Base-by-base conservation (phyloP, 257 asterid genomes). In the Penstemon eatonii region DNA sequence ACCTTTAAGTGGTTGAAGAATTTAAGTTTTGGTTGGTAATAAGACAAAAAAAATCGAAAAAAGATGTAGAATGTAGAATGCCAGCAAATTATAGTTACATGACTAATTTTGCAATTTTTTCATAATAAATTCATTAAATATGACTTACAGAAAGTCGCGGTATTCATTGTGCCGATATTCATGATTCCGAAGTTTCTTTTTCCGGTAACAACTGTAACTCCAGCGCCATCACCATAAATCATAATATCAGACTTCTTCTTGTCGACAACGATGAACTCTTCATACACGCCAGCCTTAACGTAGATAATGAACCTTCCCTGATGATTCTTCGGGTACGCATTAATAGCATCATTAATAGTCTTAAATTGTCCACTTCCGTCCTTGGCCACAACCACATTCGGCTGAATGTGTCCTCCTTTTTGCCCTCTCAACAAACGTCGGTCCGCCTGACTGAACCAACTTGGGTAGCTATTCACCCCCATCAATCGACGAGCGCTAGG, bases 181-280 rank as follows among this genome's bases (percentile, higher is more conserved):
- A 37, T 41, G 4, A 13, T 7, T 0, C 8, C 77, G 4, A 1
- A 36, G 70, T 78, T 75, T 56, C 63, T 75, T 18, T 40, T 43
- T 41, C 81, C 81, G 1, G 82, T 79, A 61, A 84, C 56, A 15
- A 84, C 75, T 12, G 87, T 69, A 60, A 45, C 82, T 11, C 82
- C 67, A 0, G 84, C 60, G 7, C 87, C 87, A 42, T 84, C 89
- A 47, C 89, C 87, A 19, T 84, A 84, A 50, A 84, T 77, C 45
- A 71, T 75, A n/a, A 84, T 75, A 8, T 79, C 77, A 1, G 50
- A 18, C 72, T 72, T 66, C 8, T 46, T 51, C 51, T 77, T 81
- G 38, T 68, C 78, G 11, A 84, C 59, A 5, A 65, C 15, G 41
- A 84, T 56, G n/a, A 51, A 55, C 69, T 84, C 89, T 0, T 15